Conservation (phyloP, 169 alveolate genomes). For the Eimeria necatrix region DNA sequence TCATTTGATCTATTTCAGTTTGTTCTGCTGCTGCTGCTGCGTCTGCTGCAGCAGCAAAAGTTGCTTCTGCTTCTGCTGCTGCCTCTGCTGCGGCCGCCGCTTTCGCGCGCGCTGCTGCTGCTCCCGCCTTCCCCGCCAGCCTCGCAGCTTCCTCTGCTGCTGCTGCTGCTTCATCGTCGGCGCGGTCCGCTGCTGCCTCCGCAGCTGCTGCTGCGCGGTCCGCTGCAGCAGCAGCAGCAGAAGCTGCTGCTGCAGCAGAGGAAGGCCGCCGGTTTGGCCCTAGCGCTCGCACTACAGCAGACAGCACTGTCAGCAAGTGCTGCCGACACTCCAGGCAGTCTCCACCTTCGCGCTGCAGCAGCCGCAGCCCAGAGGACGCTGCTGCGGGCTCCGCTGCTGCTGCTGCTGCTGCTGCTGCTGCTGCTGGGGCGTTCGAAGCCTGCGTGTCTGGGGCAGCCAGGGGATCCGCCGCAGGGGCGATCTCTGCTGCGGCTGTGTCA, state of each 20-base stretch:
- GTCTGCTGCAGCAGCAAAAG: conserved; percentile 11
- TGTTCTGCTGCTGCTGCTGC: conserved; percentile 52
- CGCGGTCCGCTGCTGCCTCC: neutral
- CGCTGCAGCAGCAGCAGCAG: neutral
- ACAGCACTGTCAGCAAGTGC: conserved; percentile 44
- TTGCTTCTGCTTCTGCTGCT: conserved; percentile 15
- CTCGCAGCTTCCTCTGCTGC: neutral
- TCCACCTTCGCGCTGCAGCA: neutral
- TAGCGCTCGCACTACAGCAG: conserved; percentile 11
- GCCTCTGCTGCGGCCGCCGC: conserved; percentile 47
- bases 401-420: conserved; percentile 5
- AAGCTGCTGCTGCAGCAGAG: conserved; percentile 49
- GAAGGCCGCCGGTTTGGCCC: conserved; percentile 58
- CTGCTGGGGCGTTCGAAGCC: neutral
- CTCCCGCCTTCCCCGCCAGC: conserved; percentile 14
- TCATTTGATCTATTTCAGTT: neutral
- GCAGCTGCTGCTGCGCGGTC: neutral
- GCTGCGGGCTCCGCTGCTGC: too few relatives aligned
- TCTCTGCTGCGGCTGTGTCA: conserved; percentile 12
- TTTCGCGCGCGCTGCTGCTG: neutral
- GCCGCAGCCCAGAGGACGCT: neutral
- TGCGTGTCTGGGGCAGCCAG: too few relatives aligned
- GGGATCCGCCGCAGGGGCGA: neutral
- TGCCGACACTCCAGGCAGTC: conserved; percentile 43
- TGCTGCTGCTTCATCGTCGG: neutral